Conservation (phyloP, 2,329 filamentous ascomycete genomes). For the Tricladium varicosporioides region DNA sequence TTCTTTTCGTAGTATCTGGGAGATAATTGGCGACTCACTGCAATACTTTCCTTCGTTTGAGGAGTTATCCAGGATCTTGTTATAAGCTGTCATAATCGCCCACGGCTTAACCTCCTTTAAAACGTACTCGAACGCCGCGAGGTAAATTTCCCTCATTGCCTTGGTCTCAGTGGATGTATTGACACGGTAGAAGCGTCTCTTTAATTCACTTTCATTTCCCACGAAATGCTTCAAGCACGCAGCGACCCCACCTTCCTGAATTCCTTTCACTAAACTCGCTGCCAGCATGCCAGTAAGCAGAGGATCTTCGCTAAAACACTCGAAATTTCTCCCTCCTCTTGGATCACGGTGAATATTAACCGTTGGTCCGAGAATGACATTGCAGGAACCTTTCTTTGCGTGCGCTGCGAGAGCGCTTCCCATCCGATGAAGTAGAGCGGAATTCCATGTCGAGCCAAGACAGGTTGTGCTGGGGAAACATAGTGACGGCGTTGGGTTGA, state of each 20-base stretch:
- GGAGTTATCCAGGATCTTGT: conserved; percentile 13
- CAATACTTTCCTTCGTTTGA: conserved; percentile 28
- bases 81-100: conserved; percentile 29
- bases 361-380: conserved; percentile 32
- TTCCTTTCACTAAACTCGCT: conserved; percentile 30
- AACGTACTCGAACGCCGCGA: conserved; percentile 32
- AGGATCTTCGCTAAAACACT: conserved; percentile 35
- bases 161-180: conserved; percentile 27
- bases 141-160: conserved; percentile 33
- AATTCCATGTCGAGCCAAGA: conserved; percentile 33
- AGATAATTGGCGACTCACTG: conserved; percentile 29
- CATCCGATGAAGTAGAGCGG: conserved; percentile 26
- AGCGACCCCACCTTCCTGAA: conserved; percentile 31
- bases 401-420: conserved; percentile 30
- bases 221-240: conserved; percentile 34
- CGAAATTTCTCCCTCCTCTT: conserved; percentile 33
- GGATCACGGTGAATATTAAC: conserved; percentile 33
- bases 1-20: conserved; percentile 32
- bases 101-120: conserved; percentile 23
- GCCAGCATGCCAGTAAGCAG: conserved; percentile 32
- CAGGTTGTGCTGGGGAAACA: conserved; percentile 33
- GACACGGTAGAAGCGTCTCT: conserved; percentile 28
- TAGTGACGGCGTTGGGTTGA: conserved; percentile 9
- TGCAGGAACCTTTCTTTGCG: conserved; percentile 28
- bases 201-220: conserved; percentile 34